Base-by-base conservation (phyloP, 345 rosid species). In the Brassica juncea region DNA sequence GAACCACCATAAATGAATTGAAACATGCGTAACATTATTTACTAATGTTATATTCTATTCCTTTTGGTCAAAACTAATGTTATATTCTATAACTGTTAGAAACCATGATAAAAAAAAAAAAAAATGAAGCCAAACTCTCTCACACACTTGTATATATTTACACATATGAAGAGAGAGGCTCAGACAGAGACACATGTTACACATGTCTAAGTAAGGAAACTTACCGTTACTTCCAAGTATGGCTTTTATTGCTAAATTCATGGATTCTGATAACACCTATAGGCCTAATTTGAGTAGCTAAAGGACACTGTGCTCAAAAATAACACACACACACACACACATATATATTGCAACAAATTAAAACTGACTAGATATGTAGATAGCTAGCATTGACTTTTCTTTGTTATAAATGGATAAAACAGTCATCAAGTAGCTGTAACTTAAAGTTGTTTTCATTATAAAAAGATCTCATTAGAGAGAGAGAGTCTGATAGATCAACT, bases 131-230 rank as follows among this genome's bases (percentile, higher is more conserved):
- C 19, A 52, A n/a, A 49, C 25, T 0, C 57, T 14, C 6, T n/a
- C 54, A 47, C 27, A 27, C 28, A 42, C 23, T 59, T 25, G 16
- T 14, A 47, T 47, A 2, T 54, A 54, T 39, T 3, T 16, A 54
- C 1, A 49, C 5, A 54, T 16, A 54, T 54, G 25, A 6, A 16
- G 59, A 54, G 59, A 54, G 25, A 54, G 57, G 19, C 57, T 49
- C 59, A 54, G 0, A 14, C 59, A 54, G 0, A 14, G 57, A 49
- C 57, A 49, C 59, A 54, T 12, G 16, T 1, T 4, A 47, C 16
- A 47, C 9, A 61, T 54, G 32, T 73, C 82, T 74, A 68, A 73
- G 49, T 79, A 73, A 79, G 82, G 82, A 68, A 79, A 79, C 8
- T 6, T 31, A 31, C 16, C 1, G 64, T 31, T 10, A 72, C 1